These are phyloP conservation scores for Sporothrix luriei DNA, from an alignment of 2,329 filamentous ascomycete genomes.

Conservation along the genomic window DNA sequence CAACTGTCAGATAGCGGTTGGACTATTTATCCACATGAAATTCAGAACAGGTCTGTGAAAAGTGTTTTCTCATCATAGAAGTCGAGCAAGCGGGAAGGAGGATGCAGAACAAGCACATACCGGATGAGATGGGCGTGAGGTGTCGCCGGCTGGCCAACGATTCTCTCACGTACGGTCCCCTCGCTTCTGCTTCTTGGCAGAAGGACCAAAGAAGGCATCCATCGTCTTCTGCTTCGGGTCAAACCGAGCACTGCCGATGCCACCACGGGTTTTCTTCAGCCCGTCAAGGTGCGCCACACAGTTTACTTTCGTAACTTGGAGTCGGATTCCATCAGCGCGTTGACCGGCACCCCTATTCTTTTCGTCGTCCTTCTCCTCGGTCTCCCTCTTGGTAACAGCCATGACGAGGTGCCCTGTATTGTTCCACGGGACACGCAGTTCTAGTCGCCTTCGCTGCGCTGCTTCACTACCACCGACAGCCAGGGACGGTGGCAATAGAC, in stretches of 20 bases:
- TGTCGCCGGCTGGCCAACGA: background rate
- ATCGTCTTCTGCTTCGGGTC: constrained; percentile 77
- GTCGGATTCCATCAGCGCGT: constrained; percentile 23
- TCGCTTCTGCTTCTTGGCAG: constrained; percentile 54
- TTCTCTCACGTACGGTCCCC: constrained; percentile 35
- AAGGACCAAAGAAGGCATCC: constrained; percentile 67
- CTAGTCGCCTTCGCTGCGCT: constrained; percentile 31
- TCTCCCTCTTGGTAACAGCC: constrained; percentile 26
- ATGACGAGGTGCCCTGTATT: constrained; percentile 56
- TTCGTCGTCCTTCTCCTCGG: background rate
- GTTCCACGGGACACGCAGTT: constrained; percentile 49
- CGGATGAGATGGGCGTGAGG: constrained; percentile 37
- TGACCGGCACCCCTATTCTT: background rate
- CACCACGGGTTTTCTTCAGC: constrained; percentile 77
- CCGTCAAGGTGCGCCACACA: constrained; percentile 69
- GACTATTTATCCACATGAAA: constrained; percentile 71
- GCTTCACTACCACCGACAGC: background rate
- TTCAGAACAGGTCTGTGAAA: constrained; percentile 88
- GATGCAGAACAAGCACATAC: constrained; percentile 41
- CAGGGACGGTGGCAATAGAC: constrained; percentile 34
- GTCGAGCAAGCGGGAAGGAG: constrained; percentile 26
- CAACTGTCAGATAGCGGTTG: constrained; percentile 77
- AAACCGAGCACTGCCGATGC: constrained; percentile 75
- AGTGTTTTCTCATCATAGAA: constrained; percentile 69
- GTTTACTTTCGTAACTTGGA: constrained; percentile 65